phyloP scores from a whole-genome alignment of 169 alveolate species.

The Hepatocystis sp. region DNA sequence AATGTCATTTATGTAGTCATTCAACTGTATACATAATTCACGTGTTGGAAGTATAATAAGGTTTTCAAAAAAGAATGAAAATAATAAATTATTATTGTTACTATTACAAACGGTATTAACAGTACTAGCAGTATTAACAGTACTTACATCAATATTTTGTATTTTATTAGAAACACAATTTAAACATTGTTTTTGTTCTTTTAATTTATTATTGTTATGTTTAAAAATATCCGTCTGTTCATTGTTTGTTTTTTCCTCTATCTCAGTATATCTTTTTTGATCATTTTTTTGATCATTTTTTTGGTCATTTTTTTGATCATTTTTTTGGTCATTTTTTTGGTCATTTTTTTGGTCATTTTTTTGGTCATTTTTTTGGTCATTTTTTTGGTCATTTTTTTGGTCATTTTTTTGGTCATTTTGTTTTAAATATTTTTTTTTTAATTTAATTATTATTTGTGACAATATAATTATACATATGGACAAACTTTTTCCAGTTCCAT shows the following conservation, averaged over 20 bases:
- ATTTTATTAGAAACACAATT: no score
- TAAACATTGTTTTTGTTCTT: no score
- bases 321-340: no score
- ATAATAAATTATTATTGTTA: not conserved
- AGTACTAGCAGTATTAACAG: not conserved
- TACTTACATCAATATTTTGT: not conserved
- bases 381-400: not conserved
- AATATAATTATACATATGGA: constrained; percentile 42
- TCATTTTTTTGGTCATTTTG: not conserved
- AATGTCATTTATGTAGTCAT: constrained; percentile 26
- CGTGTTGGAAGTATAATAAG: constrained; percentile 41
- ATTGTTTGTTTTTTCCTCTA: no score
- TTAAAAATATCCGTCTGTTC: no score
- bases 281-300: no score
- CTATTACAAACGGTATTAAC: not conserved
- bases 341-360: no score
- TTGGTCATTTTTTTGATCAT: no score
- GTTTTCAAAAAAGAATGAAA: constrained; percentile 17
- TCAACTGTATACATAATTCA: constrained; percentile 44
- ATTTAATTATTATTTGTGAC: not conserved
- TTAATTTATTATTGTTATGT: no score
- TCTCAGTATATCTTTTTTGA: no score
- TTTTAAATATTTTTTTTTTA: not conserved
- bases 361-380: not conserved
- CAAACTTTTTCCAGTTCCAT: constrained; percentile 68